phyloP scores from a whole-genome alignment of 108 stramenopile species.

The Stephanodiscus minutulus region DNA sequence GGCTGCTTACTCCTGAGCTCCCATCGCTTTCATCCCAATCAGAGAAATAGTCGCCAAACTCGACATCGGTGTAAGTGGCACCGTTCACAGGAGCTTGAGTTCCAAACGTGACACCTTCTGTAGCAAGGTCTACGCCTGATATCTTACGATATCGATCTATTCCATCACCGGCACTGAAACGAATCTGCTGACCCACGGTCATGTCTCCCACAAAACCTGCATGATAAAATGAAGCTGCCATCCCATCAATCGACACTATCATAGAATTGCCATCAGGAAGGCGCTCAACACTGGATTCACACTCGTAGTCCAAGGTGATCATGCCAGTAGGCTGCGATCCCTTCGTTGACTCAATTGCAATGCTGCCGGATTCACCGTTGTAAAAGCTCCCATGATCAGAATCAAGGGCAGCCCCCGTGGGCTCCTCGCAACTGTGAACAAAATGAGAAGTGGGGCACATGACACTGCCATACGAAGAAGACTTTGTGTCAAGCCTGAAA shows the following conservation, averaged over 20 bases:
- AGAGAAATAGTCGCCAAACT: slow-evolving; percentile 72
- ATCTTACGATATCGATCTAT: slow-evolving; percentile 51
- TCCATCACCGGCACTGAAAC: slow-evolving; percentile 51
- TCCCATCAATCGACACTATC: slow-evolving; percentile 39
- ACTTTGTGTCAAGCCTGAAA: slow-evolving; percentile 35
- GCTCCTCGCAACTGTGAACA: slow-evolving; percentile 38
- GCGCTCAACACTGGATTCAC: slow-evolving; percentile 51
- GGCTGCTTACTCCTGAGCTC: slow-evolving; percentile 55
- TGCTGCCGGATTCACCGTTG: slow-evolving; percentile 29
- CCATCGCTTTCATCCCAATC: slow-evolving; percentile 62
- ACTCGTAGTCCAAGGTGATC: slow-evolving; percentile 70
- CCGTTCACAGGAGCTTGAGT: slow-evolving; percentile 32
- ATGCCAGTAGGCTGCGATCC: slow-evolving; percentile 75
- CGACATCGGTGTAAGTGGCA: slow-evolving; percentile 58
- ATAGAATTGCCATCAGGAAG: slow-evolving; percentile 33
- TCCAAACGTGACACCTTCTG: slow-evolving; percentile 22
- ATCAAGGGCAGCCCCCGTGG: slow-evolving; percentile 40
- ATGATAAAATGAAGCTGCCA: slow-evolving; percentile 43
- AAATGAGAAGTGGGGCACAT: slow-evolving; percentile 34
- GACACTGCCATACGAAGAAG: slow-evolving; percentile 27
- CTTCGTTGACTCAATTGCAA: slow-evolving; percentile 44
- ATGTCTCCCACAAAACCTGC: slow-evolving; percentile 21
- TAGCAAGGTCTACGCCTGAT: slow-evolving; percentile 22
- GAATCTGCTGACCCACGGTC: slow-evolving; percentile 36
- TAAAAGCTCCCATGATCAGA: slow-evolving; percentile 50